These are phyloP conservation scores for Suhomyces choctaworum DNA, from an alignment of 1,139 yeast genomes.

Conservation along the genomic window DNA sequence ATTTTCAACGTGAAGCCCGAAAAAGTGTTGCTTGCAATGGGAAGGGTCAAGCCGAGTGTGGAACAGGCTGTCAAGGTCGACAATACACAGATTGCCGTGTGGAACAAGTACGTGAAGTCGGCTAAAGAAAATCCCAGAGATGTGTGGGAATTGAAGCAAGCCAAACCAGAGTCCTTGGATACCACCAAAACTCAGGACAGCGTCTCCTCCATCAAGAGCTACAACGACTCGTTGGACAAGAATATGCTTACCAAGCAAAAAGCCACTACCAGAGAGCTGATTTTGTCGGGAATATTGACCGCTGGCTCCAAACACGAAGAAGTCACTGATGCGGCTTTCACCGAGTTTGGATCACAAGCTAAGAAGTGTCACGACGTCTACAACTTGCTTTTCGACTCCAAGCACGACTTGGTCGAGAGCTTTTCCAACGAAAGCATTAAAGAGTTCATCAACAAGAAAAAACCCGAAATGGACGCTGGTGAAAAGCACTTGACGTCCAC, in stretches of 20 bases:
- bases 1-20: conserved; percentile 83
- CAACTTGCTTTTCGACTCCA: conserved; percentile 27
- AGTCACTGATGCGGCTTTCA: conserved; percentile 26
- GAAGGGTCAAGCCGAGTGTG: conserved; percentile 76
- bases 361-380: conserved; percentile 35
- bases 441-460: conserved; percentile 33
- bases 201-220: conserved; percentile 21
- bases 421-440: conserved; percentile 21
- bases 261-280: conserved; percentile 42
- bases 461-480: conserved; percentile 36
- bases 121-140: conserved; percentile 60
- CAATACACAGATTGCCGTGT: conserved; percentile 65
- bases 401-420: conserved; percentile 28
- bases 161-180: conserved; percentile 44
- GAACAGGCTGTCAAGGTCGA: conserved; percentile 68
- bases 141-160: conserved; percentile 56
- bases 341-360: conserved; percentile 24
- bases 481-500: conserved; percentile 45
- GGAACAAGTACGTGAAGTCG: conserved; percentile 68
- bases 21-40: conserved; percentile 81
- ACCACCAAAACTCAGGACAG: conserved; percentile 17
- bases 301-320: conserved; percentile 25
- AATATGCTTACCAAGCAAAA: conserved; percentile 43
- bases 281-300: conserved; percentile 45
- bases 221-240: conserved; percentile 29